A percentile compares a stretch with the other conserved stretches of the same genome.
Conservation (phyloP, 148 eudicot species). For the Fagopyrum homotropicum region DNA sequence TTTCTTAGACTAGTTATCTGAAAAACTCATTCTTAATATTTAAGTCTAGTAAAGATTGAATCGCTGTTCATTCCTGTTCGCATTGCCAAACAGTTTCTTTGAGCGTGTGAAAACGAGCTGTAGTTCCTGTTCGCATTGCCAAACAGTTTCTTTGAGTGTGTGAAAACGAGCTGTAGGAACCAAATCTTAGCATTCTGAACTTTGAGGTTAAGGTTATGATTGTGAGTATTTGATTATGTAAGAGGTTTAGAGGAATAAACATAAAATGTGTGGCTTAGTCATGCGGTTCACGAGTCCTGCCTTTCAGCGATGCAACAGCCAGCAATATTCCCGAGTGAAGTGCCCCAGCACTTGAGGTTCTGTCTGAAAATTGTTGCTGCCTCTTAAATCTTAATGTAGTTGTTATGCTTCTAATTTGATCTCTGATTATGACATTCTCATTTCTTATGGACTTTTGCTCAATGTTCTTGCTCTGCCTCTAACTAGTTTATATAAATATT, state of each 20-base stretch:
- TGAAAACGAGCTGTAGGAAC: background rate
- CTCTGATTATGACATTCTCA: background rate
- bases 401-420: background rate
- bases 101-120: background rate
- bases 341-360: background rate
- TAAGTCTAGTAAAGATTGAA: background rate
- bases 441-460: too few relatives aligned
- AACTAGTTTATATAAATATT: background rate
- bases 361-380: background rate
- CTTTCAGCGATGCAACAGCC: background rate
- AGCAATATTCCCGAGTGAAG: background rate
- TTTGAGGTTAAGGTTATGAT: background rate
- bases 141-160: background rate
- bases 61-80: background rate
- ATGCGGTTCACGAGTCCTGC: background rate
- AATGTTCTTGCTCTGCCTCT: background rate
- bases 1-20: background rate
- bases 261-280: background rate
- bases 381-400: background rate
- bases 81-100: background rate
- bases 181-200: background rate
- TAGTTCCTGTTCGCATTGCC: background rate
- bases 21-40: background rate
- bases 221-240: background rate
- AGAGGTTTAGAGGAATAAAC: background rate